These are phyloP conservation scores for Penicillium turbatum DNA, from an alignment of 495 filamentous ascomycete genomes.

Conservation along the genomic window DNA sequence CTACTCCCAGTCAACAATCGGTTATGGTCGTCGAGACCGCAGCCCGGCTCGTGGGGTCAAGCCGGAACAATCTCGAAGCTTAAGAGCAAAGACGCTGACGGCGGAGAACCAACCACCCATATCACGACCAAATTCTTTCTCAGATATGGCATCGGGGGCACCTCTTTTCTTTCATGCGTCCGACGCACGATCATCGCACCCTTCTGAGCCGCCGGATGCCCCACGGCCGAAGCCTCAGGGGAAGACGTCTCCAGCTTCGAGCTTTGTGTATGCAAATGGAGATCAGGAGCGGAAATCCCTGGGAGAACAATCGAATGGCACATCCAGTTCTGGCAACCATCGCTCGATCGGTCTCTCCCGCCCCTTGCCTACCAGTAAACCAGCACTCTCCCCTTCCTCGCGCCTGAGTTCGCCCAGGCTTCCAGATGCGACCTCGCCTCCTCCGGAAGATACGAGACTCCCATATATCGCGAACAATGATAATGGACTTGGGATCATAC, in stretches of 20 bases:
- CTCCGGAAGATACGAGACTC: constrained; percentile 22
- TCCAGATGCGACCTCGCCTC: constrained; percentile 23
- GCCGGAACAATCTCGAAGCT: constrained; percentile 28
- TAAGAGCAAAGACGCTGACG: constrained; percentile 37
- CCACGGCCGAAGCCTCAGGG: constrained; percentile 23
- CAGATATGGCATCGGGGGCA: constrained; percentile 27
- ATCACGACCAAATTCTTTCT: constrained; percentile 33
- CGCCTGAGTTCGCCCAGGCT: constrained; percentile 40
- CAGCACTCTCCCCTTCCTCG: constrained; percentile 35
- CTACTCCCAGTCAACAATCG: constrained; percentile 29
- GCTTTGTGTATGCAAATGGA: constrained; percentile 57
- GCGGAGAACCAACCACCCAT: constrained; percentile 26
- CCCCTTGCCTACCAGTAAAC: constrained; percentile 25
- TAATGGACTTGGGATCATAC: constrained; percentile 11
- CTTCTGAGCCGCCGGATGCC: constrained; percentile 24
- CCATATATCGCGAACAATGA: constrained; percentile 7
- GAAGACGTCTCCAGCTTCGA: constrained; percentile 39
- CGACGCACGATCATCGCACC: constrained; percentile 51
- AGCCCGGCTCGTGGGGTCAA: constrained; percentile 38
- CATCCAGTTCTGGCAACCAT: constrained; percentile 22
- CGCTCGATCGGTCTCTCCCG: constrained; percentile 39
- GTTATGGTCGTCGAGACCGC: constrained; percentile 35
- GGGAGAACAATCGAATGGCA: constrained; percentile 17
- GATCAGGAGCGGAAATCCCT: constrained; percentile 34
- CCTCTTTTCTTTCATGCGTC: constrained; percentile 76